Evolutionary conservation across 140 eudicot species (phyloP), one percentile per base, ranked within the genome.

Genomic region (Bidens hawaiensis): DNA sequence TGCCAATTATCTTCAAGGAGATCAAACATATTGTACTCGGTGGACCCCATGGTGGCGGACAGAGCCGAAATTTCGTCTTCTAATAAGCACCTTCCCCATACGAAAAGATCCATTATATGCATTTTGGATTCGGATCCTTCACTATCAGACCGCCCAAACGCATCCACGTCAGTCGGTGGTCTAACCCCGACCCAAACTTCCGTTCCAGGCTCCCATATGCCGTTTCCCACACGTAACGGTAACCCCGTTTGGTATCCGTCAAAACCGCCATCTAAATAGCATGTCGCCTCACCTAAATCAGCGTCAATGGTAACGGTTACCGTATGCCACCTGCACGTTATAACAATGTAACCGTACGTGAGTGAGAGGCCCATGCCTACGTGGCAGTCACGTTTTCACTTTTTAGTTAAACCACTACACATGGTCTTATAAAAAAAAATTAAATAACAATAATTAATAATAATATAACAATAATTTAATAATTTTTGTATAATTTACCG

Each of bases 111-210:
- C 99, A 93, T 93, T 8, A 93, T 74, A 36, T 82, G 96, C 96
- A 93, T 83, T 74, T 88, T 93, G 14, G 99, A 79, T 72, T 93
- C 99, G 10, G 84, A 66, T 54, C 94, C 96, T 73, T 93, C 99
- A 43, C 99, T 93, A 34, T 93, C 99, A 4, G 99, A 93, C 78
- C 99, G 79, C 68, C 99, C 99, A 40, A 88, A 93, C 21, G 96
- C 88, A 74, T 93, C 99, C 72, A 81, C 71, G 64, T 88, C 99
- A 1, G 78, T 78, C 5, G 99, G 96, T 11, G 99, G 99, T 68
- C 87, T 82, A 45, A 85, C 80, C 25, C 99, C 99, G 17, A 93
- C 82, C 95, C 95, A 93, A 48, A 82, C 80, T 46, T 93, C 99
- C 14, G 99, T 88, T 65, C 96, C 99, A 53, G 72, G 79, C 63